Conservation (phyloP, 441 rosid genomes). For the Corymbia citriodora region DNA sequence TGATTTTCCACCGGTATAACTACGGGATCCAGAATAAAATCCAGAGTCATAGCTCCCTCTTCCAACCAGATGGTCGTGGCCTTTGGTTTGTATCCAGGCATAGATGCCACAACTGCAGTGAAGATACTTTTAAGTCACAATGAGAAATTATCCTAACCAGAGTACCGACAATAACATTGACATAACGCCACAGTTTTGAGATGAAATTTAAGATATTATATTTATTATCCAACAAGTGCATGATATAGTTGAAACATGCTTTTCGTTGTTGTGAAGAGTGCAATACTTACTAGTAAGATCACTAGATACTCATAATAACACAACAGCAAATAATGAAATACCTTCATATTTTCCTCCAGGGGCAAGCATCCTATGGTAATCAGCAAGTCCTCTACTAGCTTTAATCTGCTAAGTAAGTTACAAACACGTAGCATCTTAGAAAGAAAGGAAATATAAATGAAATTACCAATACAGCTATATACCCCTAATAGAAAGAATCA, state of each 20-base stretch:
- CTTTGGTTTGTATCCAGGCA: slow-evolving; percentile 72
- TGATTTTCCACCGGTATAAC: slow-evolving; percentile 11
- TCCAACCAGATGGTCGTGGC: slow-evolving; percentile 54
- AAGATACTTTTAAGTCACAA: neutral
- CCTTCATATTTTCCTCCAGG: slow-evolving; percentile 81
- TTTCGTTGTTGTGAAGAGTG: neutral
- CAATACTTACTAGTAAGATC: neutral
- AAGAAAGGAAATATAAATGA: neutral
- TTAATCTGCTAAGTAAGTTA: slow-evolving; percentile 37
- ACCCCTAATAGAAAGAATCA: neutral
- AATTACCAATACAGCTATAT: neutral
- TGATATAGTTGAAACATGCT: neutral
- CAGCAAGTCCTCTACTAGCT: slow-evolving; percentile 57
- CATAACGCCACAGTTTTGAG: neutral
- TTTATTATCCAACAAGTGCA: neutral
- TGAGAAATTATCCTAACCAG: neutral
- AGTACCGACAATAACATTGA: neutral
- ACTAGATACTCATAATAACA: neutral
- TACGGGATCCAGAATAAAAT: slow-evolving; percentile 82
- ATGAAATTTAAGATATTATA: neutral
- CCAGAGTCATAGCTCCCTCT: slow-evolving; percentile 47
- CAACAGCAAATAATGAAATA: slow-evolving; percentile 14
- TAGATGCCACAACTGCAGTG: slow-evolving; percentile 52
- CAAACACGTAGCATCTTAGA: neutral
- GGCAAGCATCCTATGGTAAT: slow-evolving; percentile 74